Conservation (phyloP, 306 rosid species). For the Medicago truncatula region MtrunA17r5.0-ANR NC_053044.1:1632001-1632500, state of each 20-base stretch:
- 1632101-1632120: neutral
- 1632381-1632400: no score
- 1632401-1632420: no score
- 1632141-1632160: neutral
- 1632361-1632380: neutral
- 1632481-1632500: no score
- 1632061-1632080: neutral
- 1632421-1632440: no score
- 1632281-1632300: neutral
- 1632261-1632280: neutral
- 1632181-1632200: neutral
- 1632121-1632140: neutral
- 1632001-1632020: neutral
- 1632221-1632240: slow-evolving; percentile 15
- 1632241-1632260: neutral
- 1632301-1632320: neutral
- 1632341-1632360: neutral
- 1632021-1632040: neutral
- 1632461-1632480: no score
- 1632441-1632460: no score
- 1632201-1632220: neutral
- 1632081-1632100: neutral
- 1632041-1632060: neutral
- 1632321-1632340: slow-evolving; percentile 21
- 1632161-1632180: neutral